Evolutionary conservation across 352 stramenopile genomes (phyloP).

Genomic region (Pythium monospermum): DNA sequence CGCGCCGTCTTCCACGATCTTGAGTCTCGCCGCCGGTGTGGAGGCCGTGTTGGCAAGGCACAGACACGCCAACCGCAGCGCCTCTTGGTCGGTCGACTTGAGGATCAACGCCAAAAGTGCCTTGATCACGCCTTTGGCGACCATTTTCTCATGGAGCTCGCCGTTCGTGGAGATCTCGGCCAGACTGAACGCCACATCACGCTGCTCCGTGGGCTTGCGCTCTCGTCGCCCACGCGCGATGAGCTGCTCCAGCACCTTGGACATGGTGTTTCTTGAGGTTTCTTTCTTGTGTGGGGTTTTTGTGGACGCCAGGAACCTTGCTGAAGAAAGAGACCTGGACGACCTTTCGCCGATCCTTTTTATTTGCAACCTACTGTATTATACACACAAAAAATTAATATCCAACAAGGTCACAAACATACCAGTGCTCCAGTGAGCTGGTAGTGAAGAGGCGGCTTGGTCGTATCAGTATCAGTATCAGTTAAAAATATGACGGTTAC

Average conservation of each 20-base stretch:
- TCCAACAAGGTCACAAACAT: not conserved
- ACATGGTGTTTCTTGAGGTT: conserved; percentile 32
- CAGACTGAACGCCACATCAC: conserved; percentile 94
- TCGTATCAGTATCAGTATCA: no score
- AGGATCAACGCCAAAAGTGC: conserved; percentile 89
- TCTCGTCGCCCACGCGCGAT: conserved; percentile 94
- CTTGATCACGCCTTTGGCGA: conserved; percentile 93
- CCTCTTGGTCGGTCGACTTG: conserved; percentile 90
- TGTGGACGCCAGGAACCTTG: no score
- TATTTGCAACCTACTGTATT: not conserved
- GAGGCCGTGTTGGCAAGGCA: conserved; percentile 95
- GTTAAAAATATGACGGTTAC: no score
- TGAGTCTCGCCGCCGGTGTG: conserved; percentile 73
- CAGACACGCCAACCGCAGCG: conserved; percentile 91
- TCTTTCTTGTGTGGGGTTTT: not conserved
- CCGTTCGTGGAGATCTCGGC: conserved; percentile 94
- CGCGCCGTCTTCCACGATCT: conserved; percentile 93
- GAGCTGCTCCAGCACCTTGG: conserved; percentile 95
- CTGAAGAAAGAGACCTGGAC: not conserved
- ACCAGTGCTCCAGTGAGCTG: not conserved
- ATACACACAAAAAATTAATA: not conserved
- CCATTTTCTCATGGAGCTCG: conserved; percentile 91
- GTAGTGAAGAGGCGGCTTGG: no score
- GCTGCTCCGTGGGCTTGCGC: conserved; percentile 92
- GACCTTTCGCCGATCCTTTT: not conserved